Conservation (phyloP, 2,329 filamentous ascomycete species). For the Magnaporthales sp. region DNA sequence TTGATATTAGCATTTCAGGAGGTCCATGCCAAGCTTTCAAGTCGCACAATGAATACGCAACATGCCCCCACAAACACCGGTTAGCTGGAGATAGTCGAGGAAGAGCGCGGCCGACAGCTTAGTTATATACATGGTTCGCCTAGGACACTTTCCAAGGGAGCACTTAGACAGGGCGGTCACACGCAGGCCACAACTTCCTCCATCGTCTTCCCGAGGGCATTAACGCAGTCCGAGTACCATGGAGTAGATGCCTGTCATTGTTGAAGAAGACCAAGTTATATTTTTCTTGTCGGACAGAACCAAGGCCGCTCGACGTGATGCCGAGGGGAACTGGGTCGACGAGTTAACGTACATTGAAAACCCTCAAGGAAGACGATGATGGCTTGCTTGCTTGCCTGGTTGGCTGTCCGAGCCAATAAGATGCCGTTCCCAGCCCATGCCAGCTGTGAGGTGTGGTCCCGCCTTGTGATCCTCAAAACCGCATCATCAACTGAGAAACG, state of each 20-base stretch:
- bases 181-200: slow-evolving; percentile 28
- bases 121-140: slow-evolving; percentile 32
- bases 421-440: slow-evolving; percentile 20
- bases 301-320: not conserved
- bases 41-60: not conserved
- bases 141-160: not conserved
- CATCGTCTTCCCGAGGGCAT: slow-evolving; percentile 49
- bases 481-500: slow-evolving; percentile 3
- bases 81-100: not conserved
- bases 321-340: slow-evolving; percentile 18
- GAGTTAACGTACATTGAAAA: slow-evolving; percentile 58
- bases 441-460: slow-evolving; percentile 3
- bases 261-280: slow-evolving; percentile 5
- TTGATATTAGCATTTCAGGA: slow-evolving; percentile 8
- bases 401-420: slow-evolving; percentile 16
- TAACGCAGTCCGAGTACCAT: not conserved
- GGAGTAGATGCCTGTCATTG: not conserved
- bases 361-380: slow-evolving; percentile 60
- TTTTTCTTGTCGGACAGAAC: slow-evolving; percentile 6
- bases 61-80: not conserved
- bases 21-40: not conserved
- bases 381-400: slow-evolving; percentile 57
- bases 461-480: slow-evolving; percentile 11
- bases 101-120: not conserved
- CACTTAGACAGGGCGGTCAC: not conserved